Base-by-base conservation (phyloP, 2,329 filamentous ascomycete species). In the Fusarium verrucosum region DNA sequence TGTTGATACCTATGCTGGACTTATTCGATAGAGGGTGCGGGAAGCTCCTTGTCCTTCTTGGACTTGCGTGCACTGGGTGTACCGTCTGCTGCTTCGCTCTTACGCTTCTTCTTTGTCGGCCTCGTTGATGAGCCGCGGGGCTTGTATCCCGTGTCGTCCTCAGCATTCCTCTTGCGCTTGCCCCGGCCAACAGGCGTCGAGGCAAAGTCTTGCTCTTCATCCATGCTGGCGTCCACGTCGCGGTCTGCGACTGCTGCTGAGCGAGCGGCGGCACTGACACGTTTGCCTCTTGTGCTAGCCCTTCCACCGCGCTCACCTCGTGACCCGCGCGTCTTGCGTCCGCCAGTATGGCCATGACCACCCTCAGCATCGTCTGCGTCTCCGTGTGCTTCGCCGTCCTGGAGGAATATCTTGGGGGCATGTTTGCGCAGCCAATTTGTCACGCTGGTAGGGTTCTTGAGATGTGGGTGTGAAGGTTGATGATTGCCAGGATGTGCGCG, bases 401-500 rank as follows among this genome's bases (percentile, higher is more conserved):
- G 90, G 19, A 96, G 80, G 79, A 96, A 94, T 44, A 93, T 89
- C 75, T 94, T 89, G 4, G 93, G 91, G 58, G 92, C 89, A 76
- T 97, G 85, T 73, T 92, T 89, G 63, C 92, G 87, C 13, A 99
- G 85, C 95, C 95, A 99, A 76, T 96, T 97, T 80, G 96, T 96
- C 4, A 97, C 94, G 58, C 92, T 96, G 37, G 92, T 91, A 0
- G 94, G 93, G 75, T 98, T 98, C 69, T 82, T 80, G 37, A 82
- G 75, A 40, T 79, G 66, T 71, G 78, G 70, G 77, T 80, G 71
- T 42, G 76, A 72, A 68, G 74, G 77, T 51, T 73, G 77, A 56
- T 75, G 74, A 22, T 73, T 71, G 50, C 74, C 74, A 17, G 76
- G 73, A 28, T 79, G 69, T 63, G 79, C 79, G 37, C 80, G 79